Base-by-base conservation (phyloP, 306 rosid species). In the Rubus parviflorus region DNA sequence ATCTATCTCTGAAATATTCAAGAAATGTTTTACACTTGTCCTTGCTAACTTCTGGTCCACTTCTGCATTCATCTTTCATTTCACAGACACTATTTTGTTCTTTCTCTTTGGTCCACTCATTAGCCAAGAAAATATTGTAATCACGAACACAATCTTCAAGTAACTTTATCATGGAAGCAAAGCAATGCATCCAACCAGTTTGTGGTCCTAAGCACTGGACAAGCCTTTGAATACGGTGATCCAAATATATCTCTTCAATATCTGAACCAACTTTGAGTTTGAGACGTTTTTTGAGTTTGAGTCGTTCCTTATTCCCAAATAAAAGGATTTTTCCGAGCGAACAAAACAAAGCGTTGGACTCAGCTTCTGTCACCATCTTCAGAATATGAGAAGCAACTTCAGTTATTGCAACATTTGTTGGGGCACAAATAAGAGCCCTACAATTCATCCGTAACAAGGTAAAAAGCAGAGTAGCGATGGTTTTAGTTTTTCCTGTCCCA, bases 401-500 rank as follows among this genome's bases (percentile, higher is more conserved):
- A 49, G 78, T 82, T 17, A 92, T 85, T 35, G 97, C 91, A 79
- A 89, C 88, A 75, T 92, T 89, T 23, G 94, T 92, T 16, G 97
- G 94, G 12, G 97, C 91, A 75, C 94, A 90, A 15, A 78, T 76
- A 73, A 91, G 92, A 48, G 82, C 78, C 72, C 85, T 88, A 15
- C 37, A 58, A 40, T 81, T 81, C 83, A 77, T 85, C 74, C 69
- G 75, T 72, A 83, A 51, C 19, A 88, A 80, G 23, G 83, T 53
- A 49, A 77, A 80, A 38, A 91, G 89, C 52, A 88, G 69, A 7
- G 87, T 83, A 57, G 85, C 83, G 15, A 76, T 72, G 48, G 92
- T 89, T 81, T 88, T 89, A 6, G 97, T 91, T 74, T 91, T 91
- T 7, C 97, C 97, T 0, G 94, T 91, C 61, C 97, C 92, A 0